Percentiles rank a stretch among this genome's conserved stretches.
phyloP scores from a whole-genome alignment of 108 stramenopile genomes.

The Poteriospumella lacustris region DNA sequence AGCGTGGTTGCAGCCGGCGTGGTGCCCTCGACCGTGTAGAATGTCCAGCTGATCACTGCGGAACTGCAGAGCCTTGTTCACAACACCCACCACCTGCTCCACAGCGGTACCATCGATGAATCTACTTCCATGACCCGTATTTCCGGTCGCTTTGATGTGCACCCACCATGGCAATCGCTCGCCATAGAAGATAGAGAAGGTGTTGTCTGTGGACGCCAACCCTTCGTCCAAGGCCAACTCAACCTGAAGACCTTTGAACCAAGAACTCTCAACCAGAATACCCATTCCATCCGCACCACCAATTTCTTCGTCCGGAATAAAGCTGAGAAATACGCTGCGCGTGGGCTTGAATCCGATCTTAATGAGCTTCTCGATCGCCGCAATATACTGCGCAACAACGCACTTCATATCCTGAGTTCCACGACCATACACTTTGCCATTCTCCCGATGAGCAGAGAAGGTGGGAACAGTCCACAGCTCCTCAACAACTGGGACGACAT shows the following conservation, averaged over 20 bases:
- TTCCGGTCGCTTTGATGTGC: slow-evolving; percentile 73
- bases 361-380: slow-evolving; percentile 59
- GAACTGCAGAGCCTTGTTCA: slow-evolving; percentile 74
- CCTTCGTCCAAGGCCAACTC: slow-evolving; percentile 51
- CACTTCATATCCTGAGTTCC: slow-evolving; percentile 95
- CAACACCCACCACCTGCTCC: slow-evolving; percentile 75
- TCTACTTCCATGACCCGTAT: slow-evolving; percentile 86
- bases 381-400: slow-evolving; percentile 88
- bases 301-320: slow-evolving; percentile 65
- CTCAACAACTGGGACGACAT: slow-evolving; percentile 82
- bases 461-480: slow-evolving; percentile 57
- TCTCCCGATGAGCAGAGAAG: slow-evolving; percentile 66
- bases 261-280: slow-evolving; percentile 59
- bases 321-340: slow-evolving; percentile 51
- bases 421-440: slow-evolving; percentile 78
- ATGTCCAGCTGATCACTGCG: slow-evolving; percentile 72
- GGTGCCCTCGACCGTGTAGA: slow-evolving; percentile 55
- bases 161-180: slow-evolving; percentile 85
- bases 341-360: slow-evolving; percentile 36
- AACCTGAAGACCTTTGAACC: slow-evolving; percentile 48
- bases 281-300: slow-evolving; percentile 79
- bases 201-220: slow-evolving; percentile 53
- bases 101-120: slow-evolving; percentile 89
- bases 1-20: slow-evolving; percentile 56
- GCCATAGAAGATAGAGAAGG: slow-evolving; percentile 88